These are phyloP conservation scores for Akebia trifoliata DNA, from an alignment of 164 flowering plant species.

Conservation along the genomic window DNA sequence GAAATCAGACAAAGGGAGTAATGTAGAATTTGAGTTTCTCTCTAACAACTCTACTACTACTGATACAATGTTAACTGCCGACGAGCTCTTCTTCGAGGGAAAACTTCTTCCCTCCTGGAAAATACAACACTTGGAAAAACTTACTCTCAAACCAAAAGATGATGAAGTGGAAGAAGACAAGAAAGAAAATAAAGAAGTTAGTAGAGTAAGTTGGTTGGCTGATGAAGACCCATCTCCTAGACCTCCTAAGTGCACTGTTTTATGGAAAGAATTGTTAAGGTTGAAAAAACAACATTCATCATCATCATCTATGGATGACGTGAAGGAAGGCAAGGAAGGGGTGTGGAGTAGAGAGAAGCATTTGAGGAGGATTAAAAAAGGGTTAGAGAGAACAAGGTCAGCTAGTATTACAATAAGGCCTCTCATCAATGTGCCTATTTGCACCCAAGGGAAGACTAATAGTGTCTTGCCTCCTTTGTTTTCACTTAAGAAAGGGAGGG, in stretches of 20 bases:
- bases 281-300: conserved; percentile 62
- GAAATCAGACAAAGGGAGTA: conserved; percentile 19
- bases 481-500: conserved; percentile 49
- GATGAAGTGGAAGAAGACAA: conserved; percentile 10
- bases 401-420: conserved; percentile 74
- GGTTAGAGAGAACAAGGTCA: conserved; percentile 79
- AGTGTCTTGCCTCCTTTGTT: conserved; percentile 60
- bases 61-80: conserved; percentile 59
- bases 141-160: conserved; percentile 35
- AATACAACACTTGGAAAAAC: conserved; percentile 49
- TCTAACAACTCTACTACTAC: conserved; percentile 28
- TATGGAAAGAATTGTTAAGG: conserved; percentile 88
- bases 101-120: conserved; percentile 81
- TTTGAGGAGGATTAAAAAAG: conserved; percentile 63
- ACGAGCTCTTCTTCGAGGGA: conserved; percentile 82
- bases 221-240: conserved; percentile 95
- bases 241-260: conserved; percentile 89
- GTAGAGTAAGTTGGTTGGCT: conserved; percentile 52
- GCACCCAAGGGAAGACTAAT: conserved; percentile 39
- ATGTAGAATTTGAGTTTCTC: conserved; percentile 72
- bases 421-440: conserved; percentile 68
- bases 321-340: conserved; percentile 28
- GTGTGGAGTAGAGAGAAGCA: conserved; percentile 38
- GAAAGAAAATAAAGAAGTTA: conserved; percentile 21
- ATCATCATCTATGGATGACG: conserved; percentile 37